Base-by-base conservation (phyloP, 495 filamentous ascomycete species). In the Annulohypoxylon bovei region DNA sequence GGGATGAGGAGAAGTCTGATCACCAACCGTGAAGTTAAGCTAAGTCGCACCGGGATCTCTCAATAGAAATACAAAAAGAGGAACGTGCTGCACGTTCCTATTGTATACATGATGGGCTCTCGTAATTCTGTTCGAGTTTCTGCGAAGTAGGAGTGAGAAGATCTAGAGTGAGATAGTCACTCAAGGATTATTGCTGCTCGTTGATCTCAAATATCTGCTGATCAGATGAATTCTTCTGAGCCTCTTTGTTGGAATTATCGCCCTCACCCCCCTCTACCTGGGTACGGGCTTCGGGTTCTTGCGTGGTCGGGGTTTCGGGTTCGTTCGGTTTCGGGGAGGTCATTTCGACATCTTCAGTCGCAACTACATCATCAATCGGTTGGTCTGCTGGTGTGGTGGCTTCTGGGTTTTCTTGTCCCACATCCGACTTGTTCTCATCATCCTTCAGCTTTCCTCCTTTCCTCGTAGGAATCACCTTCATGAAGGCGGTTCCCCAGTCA, bases 401-500 rank as follows among this genome's bases (percentile, higher is more conserved):
- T 27, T 71, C 77, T 2, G 71, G 74, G 0, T 62, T 71, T 3
- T 77, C 81, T n/a, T 47, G 53, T 0, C 35, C 75, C 0, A 67
- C 74, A n/a, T 65, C 78, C 3, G 50, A 22, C 14, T 27, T 63
- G 22, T 69, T 55, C 42, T 72, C 70, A 25, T 64, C 70, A 11
- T 57, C 58, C 54, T 73, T 84, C 59, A 92, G 72, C 16, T 84
- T 80, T 9, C 93, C 89, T 37, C 93, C 92, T 81, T 98, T 93
- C 40, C 95, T 79, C 76, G 90, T 90, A 0, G 95, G 95, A 60
- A 99, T 90, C 11, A 95, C 91, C 47, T 88, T 81, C 81, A 95
- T 80, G 71, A 99, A 98, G 0, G 95, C 94, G 71, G 91, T 81
- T 0, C 90, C 93, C 95, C 95, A 99, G 76, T 98, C 90, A 0